Percentiles rank a stretch among this genome's conserved stretches.
Evolutionary conservation across 257 asterid species (phyloP).

Genomic region (Fraxinus cuspidata): DNA sequence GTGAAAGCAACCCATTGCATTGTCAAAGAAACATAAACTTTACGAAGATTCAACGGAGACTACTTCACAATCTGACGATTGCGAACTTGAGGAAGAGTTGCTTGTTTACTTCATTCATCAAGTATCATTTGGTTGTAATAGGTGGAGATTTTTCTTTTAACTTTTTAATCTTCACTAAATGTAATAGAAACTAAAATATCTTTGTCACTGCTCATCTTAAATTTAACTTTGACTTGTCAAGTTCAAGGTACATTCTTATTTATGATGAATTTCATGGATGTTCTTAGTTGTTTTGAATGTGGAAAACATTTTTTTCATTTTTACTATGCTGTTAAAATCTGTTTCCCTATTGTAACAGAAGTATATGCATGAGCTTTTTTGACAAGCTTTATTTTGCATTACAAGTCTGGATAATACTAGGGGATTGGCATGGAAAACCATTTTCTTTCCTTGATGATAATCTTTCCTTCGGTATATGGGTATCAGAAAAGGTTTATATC

Average conservation of each 20-base stretch:
- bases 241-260: not conserved
- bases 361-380: not conserved
- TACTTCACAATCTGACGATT: conserved; percentile 93
- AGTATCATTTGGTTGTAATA: conserved; percentile 40
- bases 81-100: conserved; percentile 95
- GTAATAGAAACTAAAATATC: not conserved
- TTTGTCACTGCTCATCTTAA: not conserved
- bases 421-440: not conserved
- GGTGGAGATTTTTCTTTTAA: no score
- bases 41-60: conserved; percentile 98
- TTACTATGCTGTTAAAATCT: not conserved
- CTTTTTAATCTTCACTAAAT: no score
- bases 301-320: not conserved
- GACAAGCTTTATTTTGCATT: not conserved
- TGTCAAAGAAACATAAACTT: conserved; percentile 85
- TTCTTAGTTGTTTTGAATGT: not conserved
- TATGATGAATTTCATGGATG: not conserved
- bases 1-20: conserved; percentile 90
- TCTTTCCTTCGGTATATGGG: not conserved
- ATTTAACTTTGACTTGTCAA: not conserved
- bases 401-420: not conserved
- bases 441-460: not conserved
- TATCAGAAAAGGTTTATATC: no score
- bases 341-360: not conserved
- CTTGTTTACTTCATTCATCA: conserved; percentile 86